Evolutionary conservation across 805 yeast species (phyloP), one percentile per base, ranked within the genome.

Genomic region (Ogataea trehaloabstinens): DNA sequence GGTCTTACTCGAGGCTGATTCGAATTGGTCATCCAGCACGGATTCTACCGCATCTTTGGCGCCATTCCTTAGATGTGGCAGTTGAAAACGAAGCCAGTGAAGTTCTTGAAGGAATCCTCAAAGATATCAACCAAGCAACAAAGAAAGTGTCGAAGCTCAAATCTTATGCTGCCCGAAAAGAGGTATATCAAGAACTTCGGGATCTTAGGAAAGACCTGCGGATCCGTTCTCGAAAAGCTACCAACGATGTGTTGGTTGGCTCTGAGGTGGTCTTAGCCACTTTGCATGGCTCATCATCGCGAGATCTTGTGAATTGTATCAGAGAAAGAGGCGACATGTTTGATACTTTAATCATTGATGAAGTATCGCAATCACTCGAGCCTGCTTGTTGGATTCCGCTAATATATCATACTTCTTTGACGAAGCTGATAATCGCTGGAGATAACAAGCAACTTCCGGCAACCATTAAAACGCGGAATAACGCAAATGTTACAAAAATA

Each of bases 351-450:
- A 85, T 93, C 10, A 90, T 91, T 24, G 99, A 91, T 63, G 99
- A 91, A 61, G 96, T 91, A 0, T 88, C 97, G 0, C 99, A 91
- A 60, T 74, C 96, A 8, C 63, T 91, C 38, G 96, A 91, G 54
- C 95, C 97, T 1, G 95, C 91, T 49, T 89, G 97, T 53, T 90
- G 97, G 97, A 89, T 91, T 18, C 97, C 99, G 1, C 44, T 93
- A 5, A 69, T 88, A 3, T 73, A 75, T 27, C 91, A 85, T 52
- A 62, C 71, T 11, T 71, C 78, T 17, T 60, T 77, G 29, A 69
- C 71, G 24, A 72, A 80, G 38, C 59, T 91, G 18, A 76, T 91
- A 1, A 71, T 91, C 18, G 97, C 98, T 0, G 99, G 99, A 37
- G 99, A 91, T 57, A 84, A 90, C 54, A 79, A 79, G 64, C 99